Evolutionary conservation across 1,284 basidiomycete species (phyloP).

Genomic region (Apiotrichum sp.): DNA sequence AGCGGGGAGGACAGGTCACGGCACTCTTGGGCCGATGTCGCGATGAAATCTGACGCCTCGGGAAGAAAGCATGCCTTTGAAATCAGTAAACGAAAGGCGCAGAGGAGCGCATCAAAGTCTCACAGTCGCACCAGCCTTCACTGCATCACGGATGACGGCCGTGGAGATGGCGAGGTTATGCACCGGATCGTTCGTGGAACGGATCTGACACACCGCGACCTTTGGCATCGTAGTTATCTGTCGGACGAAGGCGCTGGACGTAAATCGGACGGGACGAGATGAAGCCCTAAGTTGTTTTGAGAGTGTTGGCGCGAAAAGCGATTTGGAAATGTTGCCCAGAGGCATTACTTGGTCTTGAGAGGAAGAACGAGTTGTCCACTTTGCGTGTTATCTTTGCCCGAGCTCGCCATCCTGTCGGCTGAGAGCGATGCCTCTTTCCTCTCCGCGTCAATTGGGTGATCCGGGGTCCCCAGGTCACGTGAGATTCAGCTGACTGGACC

Average conservation of each 20-base stretch:
- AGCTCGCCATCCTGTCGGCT: no score
- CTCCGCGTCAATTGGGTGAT: no score
- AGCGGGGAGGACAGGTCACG: constrained; percentile 32
- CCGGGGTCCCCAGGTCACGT: no score
- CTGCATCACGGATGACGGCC: constrained; percentile 46
- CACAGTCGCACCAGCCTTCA: constrained; percentile 44
- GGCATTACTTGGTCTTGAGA: no score
- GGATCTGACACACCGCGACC: constrained; percentile 37
- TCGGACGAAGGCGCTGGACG: not conserved
- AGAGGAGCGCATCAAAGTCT: constrained; percentile 1
- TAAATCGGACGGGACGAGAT: no score
- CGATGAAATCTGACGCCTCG: constrained; percentile 53
- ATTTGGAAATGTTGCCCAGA: no score
- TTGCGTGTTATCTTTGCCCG: no score
- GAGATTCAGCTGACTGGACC: no score
- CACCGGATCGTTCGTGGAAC: constrained; percentile 34
- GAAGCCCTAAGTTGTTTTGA: no score
- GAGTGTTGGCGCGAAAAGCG: no score
- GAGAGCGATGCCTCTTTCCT: no score
- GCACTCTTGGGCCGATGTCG: constrained; percentile 38
- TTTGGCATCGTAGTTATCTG: constrained; percentile 12
- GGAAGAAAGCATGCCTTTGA: constrained; percentile 48
- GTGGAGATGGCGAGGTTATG: constrained; percentile 40
- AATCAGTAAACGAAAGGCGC: not conserved
- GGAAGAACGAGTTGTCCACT: no score